A percentile compares a stretch with the other conserved stretches of the same genome.
Conservation (phyloP, 2,329 filamentous ascomycete genomes). For the Fusarium sarcochroum region DNA sequence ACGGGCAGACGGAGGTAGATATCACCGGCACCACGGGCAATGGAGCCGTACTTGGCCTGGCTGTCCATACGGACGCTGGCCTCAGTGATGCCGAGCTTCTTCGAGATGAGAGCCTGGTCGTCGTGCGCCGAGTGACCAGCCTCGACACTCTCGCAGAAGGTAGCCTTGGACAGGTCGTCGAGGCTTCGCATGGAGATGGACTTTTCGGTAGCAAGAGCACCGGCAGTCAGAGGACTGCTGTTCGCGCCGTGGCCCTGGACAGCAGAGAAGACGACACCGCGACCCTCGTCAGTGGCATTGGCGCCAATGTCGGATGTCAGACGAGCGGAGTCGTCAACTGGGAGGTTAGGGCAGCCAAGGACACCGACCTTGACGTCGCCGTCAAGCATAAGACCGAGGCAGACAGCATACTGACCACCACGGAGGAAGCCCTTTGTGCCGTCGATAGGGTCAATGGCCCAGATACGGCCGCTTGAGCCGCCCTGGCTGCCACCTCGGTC, state of each 20-base stretch:
- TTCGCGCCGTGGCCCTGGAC: constrained; percentile 83
- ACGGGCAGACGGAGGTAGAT: constrained; percentile 93
- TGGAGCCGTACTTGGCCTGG: constrained; percentile 97
- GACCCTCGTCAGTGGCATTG: constrained; percentile 80
- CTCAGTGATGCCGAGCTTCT: constrained; percentile 86
- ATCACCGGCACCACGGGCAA: constrained; percentile 93
- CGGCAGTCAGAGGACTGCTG: constrained; percentile 77
- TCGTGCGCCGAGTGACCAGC: constrained; percentile 91
- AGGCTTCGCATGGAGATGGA: constrained; percentile 85
- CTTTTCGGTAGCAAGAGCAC: constrained; percentile 67
- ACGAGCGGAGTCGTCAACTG: constrained; percentile 79
- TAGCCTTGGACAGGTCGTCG: constrained; percentile 80
- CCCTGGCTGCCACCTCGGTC: constrained; percentile 79
- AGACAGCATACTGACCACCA: constrained; percentile 97
- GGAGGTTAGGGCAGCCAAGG: constrained; percentile 94
- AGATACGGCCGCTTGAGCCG: constrained; percentile 83
- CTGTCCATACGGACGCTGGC: constrained; percentile 97
- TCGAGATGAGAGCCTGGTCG: constrained; percentile 85
- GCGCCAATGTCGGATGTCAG: constrained; percentile 77
- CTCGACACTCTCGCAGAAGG: constrained; percentile 97
- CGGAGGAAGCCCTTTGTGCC: constrained; percentile 97
- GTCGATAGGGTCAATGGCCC: constrained; percentile 97
- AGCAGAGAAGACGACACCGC: constrained; percentile 90
- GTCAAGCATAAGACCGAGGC: constrained; percentile 90
- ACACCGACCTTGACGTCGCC: constrained; percentile 95